These are phyloP conservation scores for Jatropha multifida DNA, from an alignment of 441 rosid species.

Conservation along the genomic window DNA sequence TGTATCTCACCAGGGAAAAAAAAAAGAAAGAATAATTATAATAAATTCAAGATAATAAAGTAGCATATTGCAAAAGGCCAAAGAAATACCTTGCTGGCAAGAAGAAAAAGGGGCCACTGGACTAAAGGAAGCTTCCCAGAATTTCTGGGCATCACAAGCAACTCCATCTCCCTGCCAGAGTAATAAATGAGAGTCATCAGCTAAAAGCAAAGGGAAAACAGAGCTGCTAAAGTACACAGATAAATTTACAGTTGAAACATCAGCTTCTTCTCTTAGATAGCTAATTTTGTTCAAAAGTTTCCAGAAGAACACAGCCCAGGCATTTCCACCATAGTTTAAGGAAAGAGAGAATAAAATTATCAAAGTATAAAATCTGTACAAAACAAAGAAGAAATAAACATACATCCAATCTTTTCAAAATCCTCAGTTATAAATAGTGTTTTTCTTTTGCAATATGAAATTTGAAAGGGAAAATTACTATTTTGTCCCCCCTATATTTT, in stretches of 20 bases:
- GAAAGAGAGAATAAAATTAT: neutral
- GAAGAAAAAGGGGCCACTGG: constrained; percentile 99
- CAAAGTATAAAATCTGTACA: neutral
- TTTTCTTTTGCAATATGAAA: neutral
- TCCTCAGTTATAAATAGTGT: neutral
- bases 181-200: constrained; percentile 17
- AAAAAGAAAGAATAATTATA: neutral
- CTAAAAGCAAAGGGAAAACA: constrained; percentile 9
- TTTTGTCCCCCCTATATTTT: too few relatives aligned
- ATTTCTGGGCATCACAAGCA: constrained; percentile 95
- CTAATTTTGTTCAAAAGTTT: neutral
- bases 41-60: constrained; percentile 10
- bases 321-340: neutral
- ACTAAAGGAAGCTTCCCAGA: constrained; percentile 79
- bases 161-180: constrained; percentile 76
- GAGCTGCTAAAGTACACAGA: neutral
- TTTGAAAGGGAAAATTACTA: neutral
- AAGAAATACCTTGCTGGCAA: constrained; percentile 85
- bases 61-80: constrained; percentile 16
- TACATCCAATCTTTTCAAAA: neutral
- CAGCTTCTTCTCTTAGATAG: neutral
- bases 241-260: neutral
- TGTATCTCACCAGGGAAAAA: neutral
- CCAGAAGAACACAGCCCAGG: neutral
- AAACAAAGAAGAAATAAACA: neutral